Base-by-base conservation (phyloP, 1,284 basidiomycete species). In the Naganishia albida region DNA sequence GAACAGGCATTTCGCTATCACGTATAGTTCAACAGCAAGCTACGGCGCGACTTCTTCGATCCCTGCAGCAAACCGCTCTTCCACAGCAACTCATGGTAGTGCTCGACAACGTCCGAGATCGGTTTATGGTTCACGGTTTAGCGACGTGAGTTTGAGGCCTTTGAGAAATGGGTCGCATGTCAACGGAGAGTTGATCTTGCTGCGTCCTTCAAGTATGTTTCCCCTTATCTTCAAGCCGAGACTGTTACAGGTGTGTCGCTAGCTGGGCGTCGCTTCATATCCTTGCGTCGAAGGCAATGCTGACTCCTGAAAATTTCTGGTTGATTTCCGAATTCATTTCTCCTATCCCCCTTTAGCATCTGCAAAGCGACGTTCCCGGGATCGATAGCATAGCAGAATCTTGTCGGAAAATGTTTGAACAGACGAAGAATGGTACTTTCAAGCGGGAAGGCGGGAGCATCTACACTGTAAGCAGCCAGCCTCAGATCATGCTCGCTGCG, bases 331-430 rank as follows among this genome's bases (percentile, higher is more conserved):
- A 8, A 7, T 18, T n/a, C 43, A 28, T 57, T 7, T n/a, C 28
- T 7, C 13, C 38, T 25, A 3, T 4, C 38, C 40, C 18, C 40
- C 54, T 56, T 15, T 25, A 60, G 57, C 57, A 49, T 23, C 8
- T 60, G 46, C 57, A 48, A 40, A 60, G 40, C 34, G 64, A 65
- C 10, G 56, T 59, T 3, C 38, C 23, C 3, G 64, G 64, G n/a
- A 40, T 65, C 40, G 44, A 46, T 3, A 60, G 28, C 16, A 44
- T 65, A 13, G 34, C 56, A 16, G 39, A 49, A 34, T 57, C 46
- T 8, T 44, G 25, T n/a, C 46, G 53, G 23, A 53, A 25, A 18
- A 40, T 65, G 15, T 57, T 65, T 60, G 44, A 65, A 18, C 53
- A 55, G 3, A 60, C 56, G 1, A 44, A 60, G 34, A 65, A 62